Base-by-base conservation (phyloP, 805 yeast genomes). In the Yarrowia bubula region DNA sequence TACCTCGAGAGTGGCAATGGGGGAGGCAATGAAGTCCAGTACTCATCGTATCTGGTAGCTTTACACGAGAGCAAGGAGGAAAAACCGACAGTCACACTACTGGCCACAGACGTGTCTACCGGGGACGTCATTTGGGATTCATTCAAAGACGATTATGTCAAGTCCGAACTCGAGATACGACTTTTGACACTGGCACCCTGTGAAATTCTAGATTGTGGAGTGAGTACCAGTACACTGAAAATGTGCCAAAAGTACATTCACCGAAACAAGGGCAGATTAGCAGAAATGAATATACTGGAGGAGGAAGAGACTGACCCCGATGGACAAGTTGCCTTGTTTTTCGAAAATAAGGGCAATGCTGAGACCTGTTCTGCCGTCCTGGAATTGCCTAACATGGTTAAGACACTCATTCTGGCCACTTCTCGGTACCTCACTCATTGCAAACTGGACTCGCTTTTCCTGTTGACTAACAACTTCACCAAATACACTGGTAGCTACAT, bases 111-210 rank as follows among this genome's bases (percentile, higher is more conserved):
- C 73, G 86, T 90, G 0, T 74, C 84, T 0, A 86, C 92, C 0
- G 97, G 97, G 0, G 90, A 88, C 50, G 81, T 92, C 3, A 74
- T 89, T 0, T 84, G 84, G 68, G 98, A 95, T 73, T 75, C 76
- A 8, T 91, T 95, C 71, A 72, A 72, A 3, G 98, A 92, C 71
- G 79, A 80, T 17, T 73, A 77, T 10, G 67, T 83, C 10, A 79
- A 87, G n/a, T 81, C 77, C 46, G 87, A 87, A 68, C 75, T 93
- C 18, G 92, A 89, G 67, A 89, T 96, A 0, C 76, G 98, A 64
- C 73, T 91, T 8, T 76, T 83, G 50, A 91, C 90, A 73, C 75
- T 92, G 66, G 84, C 84, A 46, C 98, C 98, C 0, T 82, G 86
- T 44, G 98, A 93, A 73, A 80, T 90, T 11, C 67, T 92, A 0